Evolutionary conservation across 768 basidiomycete genomes (phyloP), one percentile per base, ranked within the genome.

Genomic region (Russula sp.): DNA sequence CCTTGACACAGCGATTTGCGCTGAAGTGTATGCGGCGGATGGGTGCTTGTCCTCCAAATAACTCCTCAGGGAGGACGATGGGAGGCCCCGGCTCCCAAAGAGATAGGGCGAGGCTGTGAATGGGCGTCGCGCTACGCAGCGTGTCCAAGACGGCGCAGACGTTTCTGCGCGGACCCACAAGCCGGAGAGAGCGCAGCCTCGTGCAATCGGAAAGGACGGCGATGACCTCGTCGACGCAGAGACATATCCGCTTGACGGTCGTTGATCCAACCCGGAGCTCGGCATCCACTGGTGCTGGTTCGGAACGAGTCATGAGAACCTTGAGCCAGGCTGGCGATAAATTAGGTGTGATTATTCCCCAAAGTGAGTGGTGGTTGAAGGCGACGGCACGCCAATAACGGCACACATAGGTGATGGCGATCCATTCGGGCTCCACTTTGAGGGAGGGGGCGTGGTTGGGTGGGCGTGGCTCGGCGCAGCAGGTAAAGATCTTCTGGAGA

Each of bases 301-400:
- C 48, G 31, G 63, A 64, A 34, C 63, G 63, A 31, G 20, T 32
- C 47, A 64, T 64, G 3, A 64, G 34, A 20, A 7, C 40, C 34
- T 50, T 64, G 53, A 64, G 3, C 63, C 63, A 64, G 18, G 58
- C 5, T 0, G 34, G 47, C 16, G 58, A 59, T 34, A 64, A n/a
- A 27, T 59, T 64, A 0, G 63, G 63, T 39, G 57, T 59, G 32
- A 65, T 56, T 10, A 14, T 14, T 10, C 48, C 51, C 64, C 64
- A 65, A 9, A 65, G 64, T 13, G 49, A 57, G 13, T 49, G 59
- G 35, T 65, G 55, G 20, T 47, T 42, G 55, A 65, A 55, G 20
- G 61, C 55, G 51, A 53, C 50, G 10, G 40, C 50, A 27, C 61
- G 64, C 64, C 64, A 65, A 32, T 57, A n/a, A 22, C 61, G 61